phyloP scores from a whole-genome alignment of 352 stramenopile genomes.

The Phytopythium oedochilum region DNA sequence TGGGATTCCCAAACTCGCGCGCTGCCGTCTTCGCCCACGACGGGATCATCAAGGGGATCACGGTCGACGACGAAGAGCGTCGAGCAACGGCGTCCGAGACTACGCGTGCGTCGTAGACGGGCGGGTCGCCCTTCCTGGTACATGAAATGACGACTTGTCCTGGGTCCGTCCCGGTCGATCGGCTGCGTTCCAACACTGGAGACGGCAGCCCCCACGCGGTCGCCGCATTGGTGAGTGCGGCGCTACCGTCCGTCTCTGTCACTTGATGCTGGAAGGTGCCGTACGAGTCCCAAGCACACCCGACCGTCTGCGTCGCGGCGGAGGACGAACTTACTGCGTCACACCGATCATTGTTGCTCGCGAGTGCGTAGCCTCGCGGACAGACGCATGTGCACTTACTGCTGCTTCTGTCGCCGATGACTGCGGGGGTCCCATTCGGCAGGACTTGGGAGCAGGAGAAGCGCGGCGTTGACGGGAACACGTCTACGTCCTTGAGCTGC shows the following conservation, averaged over 20 bases:
- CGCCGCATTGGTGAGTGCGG: neutral
- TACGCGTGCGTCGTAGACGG: neutral
- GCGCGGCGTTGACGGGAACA: slow-evolving; percentile 30
- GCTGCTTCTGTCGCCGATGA: neutral
- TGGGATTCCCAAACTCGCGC: slow-evolving; percentile 1
- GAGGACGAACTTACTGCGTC: neutral
- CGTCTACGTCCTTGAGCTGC: slow-evolving; percentile 39
- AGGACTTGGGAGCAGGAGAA: slow-evolving; percentile 31
- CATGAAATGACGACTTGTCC: neutral
- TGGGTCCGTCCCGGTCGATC: neutral
- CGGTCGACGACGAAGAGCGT: neutral
- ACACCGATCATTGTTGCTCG: neutral
- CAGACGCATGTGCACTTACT: slow-evolving; percentile 2
- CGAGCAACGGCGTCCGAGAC: neutral
- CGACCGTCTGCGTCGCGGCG: neutral
- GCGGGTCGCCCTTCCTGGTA: neutral
- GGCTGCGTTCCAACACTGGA: neutral
- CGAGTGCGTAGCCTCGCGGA: neutral
- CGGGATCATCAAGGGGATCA: neutral
- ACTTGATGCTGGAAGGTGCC: slow-evolving; percentile 1
- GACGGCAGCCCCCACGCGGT: neutral
- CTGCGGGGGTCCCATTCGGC: neutral
- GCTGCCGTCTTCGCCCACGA: slow-evolving; percentile 2
- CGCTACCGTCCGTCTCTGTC: neutral
- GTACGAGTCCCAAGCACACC: slow-evolving; percentile 5